phyloP scores from a whole-genome alignment of 352 stramenopile genomes.

The Globisporangium alternatum region DNA sequence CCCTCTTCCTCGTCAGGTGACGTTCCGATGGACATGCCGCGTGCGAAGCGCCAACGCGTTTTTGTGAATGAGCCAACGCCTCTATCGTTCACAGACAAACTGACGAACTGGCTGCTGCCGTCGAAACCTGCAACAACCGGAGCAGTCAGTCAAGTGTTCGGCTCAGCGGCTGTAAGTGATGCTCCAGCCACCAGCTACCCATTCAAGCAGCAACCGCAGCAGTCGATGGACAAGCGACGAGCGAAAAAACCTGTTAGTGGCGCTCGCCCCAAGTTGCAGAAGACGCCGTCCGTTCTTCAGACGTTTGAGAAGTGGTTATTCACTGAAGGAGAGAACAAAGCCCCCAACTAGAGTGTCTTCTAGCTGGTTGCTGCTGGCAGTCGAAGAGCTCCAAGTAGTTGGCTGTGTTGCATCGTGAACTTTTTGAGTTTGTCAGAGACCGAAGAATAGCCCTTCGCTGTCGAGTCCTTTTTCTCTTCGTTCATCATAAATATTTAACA shows the following conservation, averaged over 20 bases:
- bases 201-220: slow-evolving; percentile 24
- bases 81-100: slow-evolving; percentile 43
- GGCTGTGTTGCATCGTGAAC: neutral
- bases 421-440: neutral
- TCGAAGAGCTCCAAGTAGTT: neutral
- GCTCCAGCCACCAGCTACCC: slow-evolving; percentile 21
- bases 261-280: slow-evolving; percentile 17
- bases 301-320: slow-evolving; percentile 62
- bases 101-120: slow-evolving; percentile 62
- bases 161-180: neutral
- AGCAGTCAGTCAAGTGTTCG: neutral
- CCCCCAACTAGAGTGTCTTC: slow-evolving; percentile 15
- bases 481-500: slow-evolving; percentile 9
- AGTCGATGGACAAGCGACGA: slow-evolving; percentile 2
- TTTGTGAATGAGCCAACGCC: slow-evolving; percentile 25
- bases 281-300: slow-evolving; percentile 31
- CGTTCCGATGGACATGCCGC: slow-evolving; percentile 15
- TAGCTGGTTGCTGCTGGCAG: neutral
- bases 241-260: slow-evolving; percentile 5
- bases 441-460: neutral
- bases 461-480: neutral
- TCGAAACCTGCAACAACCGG: slow-evolving; percentile 9
- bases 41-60: slow-evolving; percentile 44
- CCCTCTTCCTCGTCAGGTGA: slow-evolving; percentile 19
- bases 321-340: slow-evolving; percentile 37